Percentiles rank a stretch among this genome's conserved stretches.
phyloP scores from a whole-genome alignment of 2,329 filamentous ascomycete species.

The Volutella citrinella region DNA sequence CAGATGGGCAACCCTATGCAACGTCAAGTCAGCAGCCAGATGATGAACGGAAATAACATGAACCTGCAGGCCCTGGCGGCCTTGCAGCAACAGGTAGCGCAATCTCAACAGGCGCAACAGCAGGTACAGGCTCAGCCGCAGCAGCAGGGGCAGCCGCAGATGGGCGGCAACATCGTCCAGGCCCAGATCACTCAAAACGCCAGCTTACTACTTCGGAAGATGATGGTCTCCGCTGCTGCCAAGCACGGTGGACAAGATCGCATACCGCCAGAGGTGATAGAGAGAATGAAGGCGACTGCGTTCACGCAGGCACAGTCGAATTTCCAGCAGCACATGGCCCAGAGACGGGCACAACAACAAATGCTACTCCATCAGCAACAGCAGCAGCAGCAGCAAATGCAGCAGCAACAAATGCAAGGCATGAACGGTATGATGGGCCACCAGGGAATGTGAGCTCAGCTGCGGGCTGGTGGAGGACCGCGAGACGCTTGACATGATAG shows the following conservation, averaged over 20 bases:
- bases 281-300: constrained; percentile 44
- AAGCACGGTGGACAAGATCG: constrained; percentile 41
- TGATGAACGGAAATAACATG: constrained; percentile 39
- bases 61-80: constrained; percentile 39
- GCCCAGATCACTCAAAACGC: constrained; percentile 33
- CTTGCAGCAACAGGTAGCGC: constrained; percentile 35
- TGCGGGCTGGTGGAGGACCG: neutral
- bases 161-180: constrained; percentile 25
- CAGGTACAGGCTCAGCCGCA: constrained; percentile 29
- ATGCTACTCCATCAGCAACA: constrained; percentile 37
- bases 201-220: constrained; percentile 36
- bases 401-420: constrained; percentile 42
- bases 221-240: constrained; percentile 30
- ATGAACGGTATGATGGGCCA: constrained; percentile 55
- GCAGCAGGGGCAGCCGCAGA: constrained; percentile 32
- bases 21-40: constrained; percentile 31
- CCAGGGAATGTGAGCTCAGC: constrained; percentile 41
- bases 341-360: constrained; percentile 32
- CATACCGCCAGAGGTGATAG: constrained; percentile 44
- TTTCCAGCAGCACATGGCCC: constrained; percentile 31
- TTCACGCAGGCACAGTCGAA: constrained; percentile 34
- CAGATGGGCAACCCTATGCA: constrained; percentile 30
- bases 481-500: constrained; percentile 9
- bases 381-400: constrained; percentile 32
- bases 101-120: constrained; percentile 29